phyloP scores from a whole-genome alignment of 371 early-diverging fungal species.

The Circinella umbellata region DNA sequence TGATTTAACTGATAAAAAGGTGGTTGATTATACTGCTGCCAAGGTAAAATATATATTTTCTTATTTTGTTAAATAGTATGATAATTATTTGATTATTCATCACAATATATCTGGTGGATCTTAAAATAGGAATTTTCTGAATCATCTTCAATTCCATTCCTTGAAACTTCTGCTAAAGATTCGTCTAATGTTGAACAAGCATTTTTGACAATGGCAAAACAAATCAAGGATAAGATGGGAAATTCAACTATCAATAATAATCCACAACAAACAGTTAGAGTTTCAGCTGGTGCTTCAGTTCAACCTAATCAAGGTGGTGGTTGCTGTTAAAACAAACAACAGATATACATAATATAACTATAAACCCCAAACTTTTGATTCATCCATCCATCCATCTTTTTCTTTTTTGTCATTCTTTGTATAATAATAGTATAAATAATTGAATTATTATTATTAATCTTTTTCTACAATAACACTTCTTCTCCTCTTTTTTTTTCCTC shows the following conservation, averaged over 20 bases:
- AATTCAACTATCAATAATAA: conserved; percentile 9
- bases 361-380: no score
- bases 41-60: conserved; percentile 51
- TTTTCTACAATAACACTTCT: no score
- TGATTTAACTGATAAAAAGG: conserved; percentile 90
- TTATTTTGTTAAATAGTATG: not conserved
- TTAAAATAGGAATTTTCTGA: conserved; percentile 2
- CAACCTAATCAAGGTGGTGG: conserved; percentile 51
- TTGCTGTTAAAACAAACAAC: conserved; percentile 58
- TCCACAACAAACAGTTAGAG: conserved; percentile 49
- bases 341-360: no score
- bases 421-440: no score
- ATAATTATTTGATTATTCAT: not conserved
- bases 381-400: not conserved
- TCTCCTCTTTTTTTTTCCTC: no score
- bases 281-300: conserved; percentile 52
- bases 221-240: conserved; percentile 72
- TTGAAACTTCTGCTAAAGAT: conserved; percentile 95
- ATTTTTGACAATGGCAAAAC: conserved; percentile 93
- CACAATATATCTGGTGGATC: not conserved
- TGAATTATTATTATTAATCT: no score
- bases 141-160: conserved; percentile 72
- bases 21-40: conserved; percentile 73
- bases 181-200: conserved; percentile 95
- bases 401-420: not conserved